Percentiles rank a stretch among this genome's conserved stretches.
These are phyloP conservation scores for Eremomyces bilateralis DNA, from an alignment of 495 filamentous ascomycete species.

Conservation along the genomic window DNA sequence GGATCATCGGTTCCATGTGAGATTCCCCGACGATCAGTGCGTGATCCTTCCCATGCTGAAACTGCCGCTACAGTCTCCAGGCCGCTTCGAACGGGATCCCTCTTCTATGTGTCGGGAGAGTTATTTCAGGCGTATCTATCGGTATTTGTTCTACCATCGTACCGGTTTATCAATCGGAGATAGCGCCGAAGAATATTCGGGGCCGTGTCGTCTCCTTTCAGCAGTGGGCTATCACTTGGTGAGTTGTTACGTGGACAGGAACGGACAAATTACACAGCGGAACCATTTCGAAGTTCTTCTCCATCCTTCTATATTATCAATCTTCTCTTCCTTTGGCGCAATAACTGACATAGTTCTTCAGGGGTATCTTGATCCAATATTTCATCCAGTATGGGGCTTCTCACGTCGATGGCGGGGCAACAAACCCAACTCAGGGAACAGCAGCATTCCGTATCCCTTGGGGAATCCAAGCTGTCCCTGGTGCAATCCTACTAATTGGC, in stretches of 20 bases:
- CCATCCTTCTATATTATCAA: too few relatives aligned
- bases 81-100: conserved; percentile 35
- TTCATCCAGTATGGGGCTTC: conserved; percentile 54
- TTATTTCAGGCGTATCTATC: conserved; percentile 49
- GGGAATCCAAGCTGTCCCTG: conserved; percentile 52
- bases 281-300: too few relatives aligned
- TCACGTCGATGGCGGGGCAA: conserved; percentile 34
- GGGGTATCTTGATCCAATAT: conserved; percentile 31
- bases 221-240: conserved; percentile 62
- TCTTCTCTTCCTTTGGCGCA: not conserved
- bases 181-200: conserved; percentile 57
- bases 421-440: conserved; percentile 30
- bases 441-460: conserved; percentile 53
- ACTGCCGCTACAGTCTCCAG: conserved; percentile 24
- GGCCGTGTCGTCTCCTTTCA: conserved; percentile 54
- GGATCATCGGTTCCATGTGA: conserved; percentile 46
- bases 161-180: conserved; percentile 61
- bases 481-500: conserved; percentile 38
- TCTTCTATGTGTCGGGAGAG: conserved; percentile 46
- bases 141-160: conserved; percentile 56
- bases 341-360: not conserved
- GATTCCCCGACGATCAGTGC: conserved; percentile 4
- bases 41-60: not conserved
- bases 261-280: too few relatives aligned
- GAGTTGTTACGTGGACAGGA: too few relatives aligned